These are phyloP conservation scores for Pseudozyma sp. DNA, from an alignment of 1,284 basidiomycete species.

Conservation along the genomic window DNA sequence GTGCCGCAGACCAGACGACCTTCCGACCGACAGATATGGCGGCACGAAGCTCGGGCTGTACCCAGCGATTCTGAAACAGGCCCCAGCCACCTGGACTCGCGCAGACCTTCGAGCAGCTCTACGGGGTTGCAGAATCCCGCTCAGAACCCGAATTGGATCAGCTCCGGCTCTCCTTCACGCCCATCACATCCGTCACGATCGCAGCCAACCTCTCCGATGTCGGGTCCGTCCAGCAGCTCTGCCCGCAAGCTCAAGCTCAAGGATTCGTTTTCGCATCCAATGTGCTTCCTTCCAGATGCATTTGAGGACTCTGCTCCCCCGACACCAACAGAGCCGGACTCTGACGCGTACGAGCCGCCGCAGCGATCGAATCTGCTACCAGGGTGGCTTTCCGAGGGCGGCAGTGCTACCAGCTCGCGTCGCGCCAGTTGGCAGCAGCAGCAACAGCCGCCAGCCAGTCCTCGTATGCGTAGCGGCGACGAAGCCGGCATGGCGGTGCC, in stretches of 20 bases:
- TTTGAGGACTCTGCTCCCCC: slow-evolving; percentile 50
- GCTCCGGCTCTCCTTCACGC: slow-evolving; percentile 14
- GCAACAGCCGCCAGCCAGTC: slow-evolving; percentile 2
- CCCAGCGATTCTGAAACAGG: slow-evolving; percentile 6
- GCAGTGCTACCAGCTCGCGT: slow-evolving; percentile 38
- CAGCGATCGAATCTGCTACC: slow-evolving; percentile 22
- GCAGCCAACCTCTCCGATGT: slow-evolving; percentile 17
- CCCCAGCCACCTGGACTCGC: not conserved
- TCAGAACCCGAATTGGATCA: not conserved
- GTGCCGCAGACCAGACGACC: not conserved
- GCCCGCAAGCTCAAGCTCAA: slow-evolving; percentile 26
- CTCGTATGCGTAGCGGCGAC: not conserved
- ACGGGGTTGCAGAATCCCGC: not conserved
- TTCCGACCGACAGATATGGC: not conserved
- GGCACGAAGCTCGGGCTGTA: not conserved
- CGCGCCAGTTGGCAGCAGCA: slow-evolving; percentile 42
- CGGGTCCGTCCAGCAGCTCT: not conserved
- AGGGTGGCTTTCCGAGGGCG: slow-evolving; percentile 42
- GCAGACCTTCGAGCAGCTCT: slow-evolving; percentile 7
- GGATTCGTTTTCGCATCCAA: slow-evolving; percentile 43
- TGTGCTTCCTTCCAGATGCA: slow-evolving; percentile 50
- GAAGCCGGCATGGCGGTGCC: slow-evolving; percentile 24
- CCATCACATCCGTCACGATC: slow-evolving; percentile 1
- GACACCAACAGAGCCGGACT: slow-evolving; percentile 37
- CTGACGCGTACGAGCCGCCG: slow-evolving; percentile 27